phyloP scores from a whole-genome alignment of 768 basidiomycete species.

The Tephrocybe sp. region DNA sequence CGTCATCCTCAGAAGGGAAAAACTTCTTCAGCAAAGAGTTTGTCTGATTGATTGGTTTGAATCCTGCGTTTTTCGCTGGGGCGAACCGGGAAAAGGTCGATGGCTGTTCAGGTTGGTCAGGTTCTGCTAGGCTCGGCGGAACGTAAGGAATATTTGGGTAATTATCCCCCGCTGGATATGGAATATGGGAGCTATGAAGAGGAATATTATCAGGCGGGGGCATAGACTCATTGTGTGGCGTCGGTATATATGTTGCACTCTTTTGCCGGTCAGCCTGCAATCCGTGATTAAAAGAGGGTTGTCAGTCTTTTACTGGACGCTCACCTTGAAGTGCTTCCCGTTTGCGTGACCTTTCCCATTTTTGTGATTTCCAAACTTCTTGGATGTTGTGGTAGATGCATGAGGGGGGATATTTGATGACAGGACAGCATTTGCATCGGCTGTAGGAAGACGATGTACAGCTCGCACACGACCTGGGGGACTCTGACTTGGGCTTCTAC shows the following conservation, averaged over 20 bases:
- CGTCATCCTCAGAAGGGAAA: conserved; percentile 83
- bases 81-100: conserved; percentile 17
- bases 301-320: conserved; percentile 5
- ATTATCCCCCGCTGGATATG: conserved; percentile 9
- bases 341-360: conserved; percentile 36
- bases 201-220: conserved; percentile 27
- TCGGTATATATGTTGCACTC: conserved; percentile 6
- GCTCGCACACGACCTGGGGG: conserved; percentile 49
- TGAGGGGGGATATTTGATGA: conserved; percentile 20
- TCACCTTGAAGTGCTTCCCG: conserved; percentile 31
- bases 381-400: conserved; percentile 10
- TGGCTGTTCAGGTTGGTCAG: conserved; percentile 9
- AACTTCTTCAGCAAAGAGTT: conserved; percentile 68
- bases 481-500: conserved; percentile 56
- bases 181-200: conserved; percentile 13
- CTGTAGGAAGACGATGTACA: conserved; percentile 60
- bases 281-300: not conserved
- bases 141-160: conserved; percentile 1
- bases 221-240: conserved; percentile 22
- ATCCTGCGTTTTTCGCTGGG: conserved; percentile 45
- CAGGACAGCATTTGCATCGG: conserved; percentile 31
- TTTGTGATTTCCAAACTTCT: conserved; percentile 24
- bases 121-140: conserved; percentile 4
- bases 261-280: conserved; percentile 16
- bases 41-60: conserved; percentile 62